Conservation (phyloP, 495 filamentous ascomycete species). For the Xylaria telfairii region DNA sequence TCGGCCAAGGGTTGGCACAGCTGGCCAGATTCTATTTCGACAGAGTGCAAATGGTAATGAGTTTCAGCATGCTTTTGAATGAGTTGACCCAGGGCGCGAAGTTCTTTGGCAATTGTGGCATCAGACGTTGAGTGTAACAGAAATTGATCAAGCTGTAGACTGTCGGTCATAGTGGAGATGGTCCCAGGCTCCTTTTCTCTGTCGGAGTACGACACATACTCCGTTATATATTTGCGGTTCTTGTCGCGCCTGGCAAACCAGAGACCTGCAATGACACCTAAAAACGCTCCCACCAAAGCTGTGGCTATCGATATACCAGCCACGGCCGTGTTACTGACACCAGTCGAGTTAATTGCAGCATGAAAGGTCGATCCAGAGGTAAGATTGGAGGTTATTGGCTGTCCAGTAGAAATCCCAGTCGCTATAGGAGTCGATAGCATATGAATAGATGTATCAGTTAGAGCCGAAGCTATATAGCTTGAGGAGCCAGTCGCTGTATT, state of each 20-base stretch:
- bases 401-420: too few relatives aligned
- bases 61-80: not conserved
- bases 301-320: slow-evolving; percentile 16
- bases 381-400: too few relatives aligned
- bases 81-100: not conserved
- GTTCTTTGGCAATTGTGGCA: not conserved
- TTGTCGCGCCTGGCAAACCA: not conserved
- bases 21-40: slow-evolving; percentile 21
- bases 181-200: slow-evolving; percentile 27
- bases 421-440: not conserved
- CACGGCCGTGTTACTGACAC: slow-evolving; percentile 16
- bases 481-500: not conserved
- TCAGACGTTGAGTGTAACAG: not conserved
- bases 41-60: not conserved
- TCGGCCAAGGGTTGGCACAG: slow-evolving; percentile 33
- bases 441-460: not conserved
- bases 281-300: not conserved
- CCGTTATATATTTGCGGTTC: not conserved
- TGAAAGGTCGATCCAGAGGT: too few relatives aligned
- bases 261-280: not conserved
- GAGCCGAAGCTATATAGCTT: not conserved
- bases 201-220: slow-evolving; percentile 21
- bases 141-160: slow-evolving; percentile 15
- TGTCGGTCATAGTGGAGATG: slow-evolving; percentile 19
- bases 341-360: not conserved